Evolutionary conservation across 2,329 filamentous ascomycete species (phyloP).

Genomic region (Colletotrichum lindemuthianum): DNA sequence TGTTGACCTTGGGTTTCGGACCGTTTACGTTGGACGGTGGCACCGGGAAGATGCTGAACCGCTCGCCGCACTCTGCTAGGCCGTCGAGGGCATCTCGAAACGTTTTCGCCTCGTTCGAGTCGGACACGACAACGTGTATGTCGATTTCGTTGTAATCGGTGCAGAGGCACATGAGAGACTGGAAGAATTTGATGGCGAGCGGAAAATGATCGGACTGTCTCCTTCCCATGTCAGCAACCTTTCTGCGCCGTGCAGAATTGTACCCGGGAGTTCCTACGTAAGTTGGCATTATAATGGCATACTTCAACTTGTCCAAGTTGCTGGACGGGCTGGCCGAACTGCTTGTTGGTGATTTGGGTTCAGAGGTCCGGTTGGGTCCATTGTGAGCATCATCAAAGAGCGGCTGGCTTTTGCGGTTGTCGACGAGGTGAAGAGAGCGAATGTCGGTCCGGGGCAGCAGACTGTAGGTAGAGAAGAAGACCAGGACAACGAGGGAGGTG

Average conservation of each 20-base stretch:
- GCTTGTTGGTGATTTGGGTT: too few species aligned
- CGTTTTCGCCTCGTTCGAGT: slow-evolving; percentile 1
- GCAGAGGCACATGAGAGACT: slow-evolving; percentile 27
- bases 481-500: background rate
- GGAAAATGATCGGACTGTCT: slow-evolving; percentile 8
- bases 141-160: slow-evolving; percentile 23
- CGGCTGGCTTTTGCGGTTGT: background rate
- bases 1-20: slow-evolving; percentile 8
- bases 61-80: slow-evolving; percentile 8
- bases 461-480: slow-evolving; percentile 4
- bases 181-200: slow-evolving; percentile 16
- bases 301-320: background rate
- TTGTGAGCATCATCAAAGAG: too few species aligned
- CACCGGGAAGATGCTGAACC: slow-evolving; percentile 16
- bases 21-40: slow-evolving; percentile 14
- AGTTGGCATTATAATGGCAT: slow-evolving; percentile 26
- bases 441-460: background rate
- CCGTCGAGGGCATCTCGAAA: slow-evolving; percentile 7
- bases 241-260: too few species aligned
- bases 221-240: background rate
- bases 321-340: background rate
- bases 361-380: too few species aligned
- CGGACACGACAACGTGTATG: slow-evolving; percentile 13
- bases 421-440: background rate
- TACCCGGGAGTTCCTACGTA: background rate